phyloP scores from a whole-genome alignment of 2,329 filamentous ascomycete genomes.

The Nigrospora sphaerica region DNA sequence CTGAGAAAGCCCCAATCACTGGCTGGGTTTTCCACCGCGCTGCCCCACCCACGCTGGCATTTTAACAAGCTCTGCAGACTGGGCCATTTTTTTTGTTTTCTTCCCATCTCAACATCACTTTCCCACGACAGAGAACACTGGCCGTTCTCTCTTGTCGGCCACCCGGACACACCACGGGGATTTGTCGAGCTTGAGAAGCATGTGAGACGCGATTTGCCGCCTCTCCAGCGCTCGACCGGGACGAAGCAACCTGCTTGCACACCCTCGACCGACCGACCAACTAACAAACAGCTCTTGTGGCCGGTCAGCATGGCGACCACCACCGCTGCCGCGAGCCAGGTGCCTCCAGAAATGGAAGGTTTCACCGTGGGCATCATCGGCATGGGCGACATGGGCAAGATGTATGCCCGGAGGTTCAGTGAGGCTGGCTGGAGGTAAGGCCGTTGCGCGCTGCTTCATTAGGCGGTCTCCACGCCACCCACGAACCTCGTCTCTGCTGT shows the following conservation, averaged over 20 bases:
- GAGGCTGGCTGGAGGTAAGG: constrained; percentile 93
- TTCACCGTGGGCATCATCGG: constrained; percentile 91
- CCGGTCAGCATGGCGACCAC: background rate
- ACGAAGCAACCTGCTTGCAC: background rate
- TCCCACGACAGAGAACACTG: constrained; percentile 1
- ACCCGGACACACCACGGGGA: background rate
- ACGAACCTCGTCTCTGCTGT: constrained; percentile 13
- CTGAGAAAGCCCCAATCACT: too few relatives aligned
- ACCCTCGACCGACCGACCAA: background rate
- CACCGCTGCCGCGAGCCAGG: constrained; percentile 7
- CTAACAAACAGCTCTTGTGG: background rate
- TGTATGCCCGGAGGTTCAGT: constrained; percentile 88
- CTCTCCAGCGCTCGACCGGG: background rate
- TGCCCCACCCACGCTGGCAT: too few relatives aligned
- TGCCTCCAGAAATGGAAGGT: constrained; percentile 49
- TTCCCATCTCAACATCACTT: constrained; percentile 1
- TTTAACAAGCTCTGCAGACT: too few relatives aligned
- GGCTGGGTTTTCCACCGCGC: too few relatives aligned
- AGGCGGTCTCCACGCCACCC: constrained; percentile 2
- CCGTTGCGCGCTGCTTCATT: constrained; percentile 19
- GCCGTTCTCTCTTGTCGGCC: background rate
- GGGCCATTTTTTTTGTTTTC: constrained; percentile 6
- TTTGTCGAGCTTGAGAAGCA: background rate
- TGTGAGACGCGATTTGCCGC: background rate
- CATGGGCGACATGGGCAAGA: constrained; percentile 99